Evolutionary conservation across 805 yeast species (phyloP), one percentile per base, ranked within the genome.

Genomic region (Ogataea minuta): DNA sequence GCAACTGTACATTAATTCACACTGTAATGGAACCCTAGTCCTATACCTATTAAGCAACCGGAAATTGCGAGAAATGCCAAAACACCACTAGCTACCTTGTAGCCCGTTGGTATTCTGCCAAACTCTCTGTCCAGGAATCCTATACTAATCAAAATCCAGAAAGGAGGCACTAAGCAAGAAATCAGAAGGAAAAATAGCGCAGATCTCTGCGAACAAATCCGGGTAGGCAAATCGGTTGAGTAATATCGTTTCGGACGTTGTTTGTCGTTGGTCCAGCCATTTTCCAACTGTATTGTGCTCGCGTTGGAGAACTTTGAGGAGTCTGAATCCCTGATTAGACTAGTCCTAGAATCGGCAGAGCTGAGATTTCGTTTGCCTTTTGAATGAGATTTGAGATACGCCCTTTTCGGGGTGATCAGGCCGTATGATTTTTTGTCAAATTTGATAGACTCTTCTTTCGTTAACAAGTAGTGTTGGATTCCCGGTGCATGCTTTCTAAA

Each of bases 91-190:
- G 44, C 38, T 9, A 52, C 15, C 42, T 59, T 62, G 41, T 50
- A 50, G 8, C 13, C 19, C 10, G 26, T 30, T 8, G 56, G 53
- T 10, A 60, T 27, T 6, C 26, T 39, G 6, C 63, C 65, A 33
- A 56, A 48, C 6, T 43, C 43, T 11, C 36, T 39, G 41, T 60
- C 64, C 10, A 57, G 25, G 24, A 41, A 50, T 8, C 65, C 65
- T 2, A 45, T 39, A 2, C 54, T 48, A 10, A 60, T 54, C 9
- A 60, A 28, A 7, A 57, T 39, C 54, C 57, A 55, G 28, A 60
- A 50, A 7, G 65, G 63, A 9, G 64, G 64, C 11, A 53, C 53
- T 11, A 60, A 9, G 14, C 53, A 31, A 4, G 61, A 51, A 11
- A 48, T 13, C 3, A 53, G 23, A 2, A 60, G 23, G 9, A 57